These are phyloP conservation scores for Metroxylon sagu DNA, from an alignment of 176 grass and related monocot genomes.

Conservation along the genomic window DNA sequence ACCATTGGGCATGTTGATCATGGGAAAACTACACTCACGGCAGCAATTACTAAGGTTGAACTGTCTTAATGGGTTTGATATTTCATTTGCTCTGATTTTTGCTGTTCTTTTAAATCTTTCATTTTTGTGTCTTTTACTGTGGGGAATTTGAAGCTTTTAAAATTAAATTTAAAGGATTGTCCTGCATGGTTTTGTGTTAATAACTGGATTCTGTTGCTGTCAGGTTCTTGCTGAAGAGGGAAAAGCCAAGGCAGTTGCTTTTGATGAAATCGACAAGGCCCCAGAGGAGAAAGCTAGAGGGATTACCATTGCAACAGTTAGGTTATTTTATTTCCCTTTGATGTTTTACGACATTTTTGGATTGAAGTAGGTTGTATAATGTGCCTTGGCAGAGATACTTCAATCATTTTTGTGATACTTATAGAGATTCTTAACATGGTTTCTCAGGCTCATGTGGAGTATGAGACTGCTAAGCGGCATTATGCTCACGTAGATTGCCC, in stretches of 20 bases:
- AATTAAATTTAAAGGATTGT: background rate
- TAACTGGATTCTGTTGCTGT: background rate
- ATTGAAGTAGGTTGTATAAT: no score
- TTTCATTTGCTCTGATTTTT: background rate
- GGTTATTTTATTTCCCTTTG: background rate
- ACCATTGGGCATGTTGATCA: conserved; percentile 98
- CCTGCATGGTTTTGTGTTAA: background rate
- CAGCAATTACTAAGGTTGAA: conserved; percentile 84
- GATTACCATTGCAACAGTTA: conserved; percentile 95
- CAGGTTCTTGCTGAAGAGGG: conserved; percentile 75
- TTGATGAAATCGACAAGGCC: conserved; percentile 97
- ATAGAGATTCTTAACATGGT: background rate
- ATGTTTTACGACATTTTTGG: background rate
- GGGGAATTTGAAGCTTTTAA: no score
- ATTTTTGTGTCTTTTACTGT: no score
- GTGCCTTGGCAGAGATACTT: no score
- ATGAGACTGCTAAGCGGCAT: conserved; percentile 86
- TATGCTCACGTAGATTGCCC: conserved; percentile 97
- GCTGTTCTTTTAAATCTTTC: no score
- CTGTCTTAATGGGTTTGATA: background rate
- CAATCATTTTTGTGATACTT: background rate
- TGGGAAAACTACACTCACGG: conserved; percentile 93
- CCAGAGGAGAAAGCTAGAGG: conserved; percentile 96
- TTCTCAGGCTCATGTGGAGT: conserved; percentile 91
- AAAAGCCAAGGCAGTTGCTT: conserved; percentile 81